phyloP scores from a whole-genome alignment of 805 yeast species.

The Metschnikowia anglica region DNA sequence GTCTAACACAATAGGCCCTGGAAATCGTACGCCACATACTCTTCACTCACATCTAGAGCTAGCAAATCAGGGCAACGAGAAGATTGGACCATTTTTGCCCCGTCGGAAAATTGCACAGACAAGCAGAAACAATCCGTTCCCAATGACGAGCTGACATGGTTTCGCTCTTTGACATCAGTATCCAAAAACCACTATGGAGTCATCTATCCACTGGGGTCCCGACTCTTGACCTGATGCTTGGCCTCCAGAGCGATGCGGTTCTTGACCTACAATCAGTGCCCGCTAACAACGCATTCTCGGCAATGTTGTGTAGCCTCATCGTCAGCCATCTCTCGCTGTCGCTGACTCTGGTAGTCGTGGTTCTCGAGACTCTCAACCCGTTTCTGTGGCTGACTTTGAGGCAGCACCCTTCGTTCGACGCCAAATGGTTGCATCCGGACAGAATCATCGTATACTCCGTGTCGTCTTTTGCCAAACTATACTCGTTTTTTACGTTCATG shows the following conservation, averaged over 20 bases:
- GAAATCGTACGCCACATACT: too few relatives aligned
- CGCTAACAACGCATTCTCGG: slow-evolving; percentile 23
- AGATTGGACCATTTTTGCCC: too few relatives aligned
- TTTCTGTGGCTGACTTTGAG: slow-evolving; percentile 31
- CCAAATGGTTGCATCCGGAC: slow-evolving; percentile 21
- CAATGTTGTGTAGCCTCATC: slow-evolving; percentile 26
- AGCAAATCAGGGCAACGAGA: too few relatives aligned
- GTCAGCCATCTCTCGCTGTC: slow-evolving; percentile 28
- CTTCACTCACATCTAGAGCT: too few relatives aligned
- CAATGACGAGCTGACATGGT: slow-evolving; percentile 26
- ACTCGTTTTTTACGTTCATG: slow-evolving; percentile 21
- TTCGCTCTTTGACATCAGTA: slow-evolving; percentile 31
- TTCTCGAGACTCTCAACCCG: slow-evolving; percentile 31
- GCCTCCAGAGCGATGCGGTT: slow-evolving; percentile 25
- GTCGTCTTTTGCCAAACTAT: slow-evolving; percentile 31
- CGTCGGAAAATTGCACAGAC: too few relatives aligned
- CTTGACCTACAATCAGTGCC: slow-evolving; percentile 42
- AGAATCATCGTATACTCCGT: slow-evolving; percentile 20
- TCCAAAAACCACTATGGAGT: slow-evolving; percentile 26
- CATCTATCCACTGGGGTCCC: slow-evolving; percentile 31
- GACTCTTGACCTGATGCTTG: slow-evolving; percentile 28
- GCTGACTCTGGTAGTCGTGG: slow-evolving; percentile 21
- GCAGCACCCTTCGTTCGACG: slow-evolving; percentile 22
- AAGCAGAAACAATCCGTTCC: too few relatives aligned
- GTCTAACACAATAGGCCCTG: too few relatives aligned